phyloP scores from a whole-genome alignment of 2,329 filamentous ascomycete species.

The Penicillium carneum region DNA sequence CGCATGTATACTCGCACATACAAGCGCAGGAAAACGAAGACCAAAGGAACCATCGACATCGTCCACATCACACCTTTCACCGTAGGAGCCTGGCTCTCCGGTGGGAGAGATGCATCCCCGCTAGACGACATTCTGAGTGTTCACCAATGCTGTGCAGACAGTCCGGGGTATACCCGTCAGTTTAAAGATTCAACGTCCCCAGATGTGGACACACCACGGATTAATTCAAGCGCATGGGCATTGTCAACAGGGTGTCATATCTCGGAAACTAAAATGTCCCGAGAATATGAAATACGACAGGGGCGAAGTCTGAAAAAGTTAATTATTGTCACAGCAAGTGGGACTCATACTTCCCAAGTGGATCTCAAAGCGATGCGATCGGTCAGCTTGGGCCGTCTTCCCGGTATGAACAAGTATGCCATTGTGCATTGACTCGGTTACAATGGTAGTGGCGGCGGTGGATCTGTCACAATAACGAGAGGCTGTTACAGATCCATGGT shows the following conservation, averaged over 20 bases:
- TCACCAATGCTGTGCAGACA: not conserved
- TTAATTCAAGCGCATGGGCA: not conserved
- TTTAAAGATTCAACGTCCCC: not conserved
- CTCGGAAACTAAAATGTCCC: no score
- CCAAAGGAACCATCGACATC: constrained; percentile 25
- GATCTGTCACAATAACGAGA: not conserved
- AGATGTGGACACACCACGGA: not conserved
- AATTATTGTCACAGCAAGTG: not conserved
- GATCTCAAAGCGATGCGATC: not conserved
- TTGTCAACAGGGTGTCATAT: not conserved
- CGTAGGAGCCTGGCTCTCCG: constrained; percentile 20
- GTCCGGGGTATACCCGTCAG: not conserved
- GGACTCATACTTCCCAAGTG: not conserved
- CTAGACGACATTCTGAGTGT: constrained; percentile 3
- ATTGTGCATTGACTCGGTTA: not conserved
- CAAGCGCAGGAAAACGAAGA: constrained; percentile 28
- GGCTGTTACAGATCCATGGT: no score
- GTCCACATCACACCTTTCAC: constrained; percentile 30
- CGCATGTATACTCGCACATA: constrained; percentile 26
- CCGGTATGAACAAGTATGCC: no score
- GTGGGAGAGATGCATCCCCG: not conserved
- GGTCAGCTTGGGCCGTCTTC: not conserved
- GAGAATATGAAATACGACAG: constrained; percentile 12
- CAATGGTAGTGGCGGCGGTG: not conserved
- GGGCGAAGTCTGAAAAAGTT: constrained; percentile 8